Evolutionary conservation across 805 yeast genomes (phyloP).

Genomic region (Saturnispora gosingensis): DNA sequence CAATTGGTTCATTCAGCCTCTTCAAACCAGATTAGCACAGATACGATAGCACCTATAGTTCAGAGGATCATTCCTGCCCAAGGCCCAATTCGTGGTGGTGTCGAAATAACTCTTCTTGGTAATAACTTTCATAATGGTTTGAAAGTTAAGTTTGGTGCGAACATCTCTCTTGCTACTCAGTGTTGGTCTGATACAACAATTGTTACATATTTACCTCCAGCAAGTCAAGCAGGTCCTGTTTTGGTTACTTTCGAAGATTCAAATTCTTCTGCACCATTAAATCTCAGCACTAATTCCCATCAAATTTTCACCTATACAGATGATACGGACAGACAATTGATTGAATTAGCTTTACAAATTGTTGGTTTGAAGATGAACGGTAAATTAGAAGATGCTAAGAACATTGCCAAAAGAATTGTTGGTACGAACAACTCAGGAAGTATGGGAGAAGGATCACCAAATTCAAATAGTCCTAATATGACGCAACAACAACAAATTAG

Average conservation of each 20-base stretch:
- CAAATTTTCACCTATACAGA: slow-evolving; percentile 85
- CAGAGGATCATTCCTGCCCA: slow-evolving; percentile 90
- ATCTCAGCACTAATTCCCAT: slow-evolving; percentile 23
- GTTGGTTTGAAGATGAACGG: slow-evolving; percentile 98
- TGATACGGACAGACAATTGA: slow-evolving; percentile 89
- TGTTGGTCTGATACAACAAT: slow-evolving; percentile 95
- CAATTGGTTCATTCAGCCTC: not conserved
- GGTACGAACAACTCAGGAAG: slow-evolving; percentile 37
- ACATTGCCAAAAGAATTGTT: slow-evolving; percentile 84
- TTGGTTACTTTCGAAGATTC: slow-evolving; percentile 60
- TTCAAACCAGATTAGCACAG: not conserved
- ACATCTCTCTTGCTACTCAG: slow-evolving; percentile 72
- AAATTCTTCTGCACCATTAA: slow-evolving; percentile 7
- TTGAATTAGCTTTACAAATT: slow-evolving; percentile 91
- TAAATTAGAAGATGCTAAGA: slow-evolving; percentile 85
- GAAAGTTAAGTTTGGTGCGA: slow-evolving; percentile 78
- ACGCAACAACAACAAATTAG: slow-evolving; percentile 17
- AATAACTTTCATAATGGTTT: slow-evolving; percentile 77
- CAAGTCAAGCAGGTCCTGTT: slow-evolving; percentile 83
- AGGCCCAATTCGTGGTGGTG: slow-evolving; percentile 95
- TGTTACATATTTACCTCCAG: slow-evolving; percentile 90
- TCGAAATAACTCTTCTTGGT: slow-evolving; percentile 87
- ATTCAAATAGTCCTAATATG: slow-evolving; percentile 10
- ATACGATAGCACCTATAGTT: slow-evolving; percentile 41
- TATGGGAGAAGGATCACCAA: slow-evolving; percentile 3